Percentiles rank a stretch among this genome's conserved stretches.
Evolutionary conservation across 805 yeast species (phyloP).

Genomic region (Trichomonascus vanleenenianus): DNA sequence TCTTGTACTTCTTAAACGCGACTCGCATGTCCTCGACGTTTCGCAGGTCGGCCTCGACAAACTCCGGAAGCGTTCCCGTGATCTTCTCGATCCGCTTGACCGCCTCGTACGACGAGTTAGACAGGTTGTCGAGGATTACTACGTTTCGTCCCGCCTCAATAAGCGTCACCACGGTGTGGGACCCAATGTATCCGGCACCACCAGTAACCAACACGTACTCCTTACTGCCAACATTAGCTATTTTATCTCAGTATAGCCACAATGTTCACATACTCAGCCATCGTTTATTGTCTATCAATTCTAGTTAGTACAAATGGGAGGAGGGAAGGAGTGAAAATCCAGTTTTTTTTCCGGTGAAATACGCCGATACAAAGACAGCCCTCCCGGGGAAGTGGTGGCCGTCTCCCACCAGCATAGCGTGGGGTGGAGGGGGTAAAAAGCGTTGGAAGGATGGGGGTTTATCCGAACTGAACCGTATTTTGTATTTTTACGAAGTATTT

Average conservation of each 20-base stretch:
- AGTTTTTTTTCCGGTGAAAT: background rate
- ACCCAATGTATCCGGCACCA: slow-evolving; percentile 83
- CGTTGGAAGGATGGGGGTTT: too few species aligned
- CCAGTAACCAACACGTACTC: slow-evolving; percentile 60
- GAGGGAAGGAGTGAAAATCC: background rate
- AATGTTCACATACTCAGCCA: too few species aligned
- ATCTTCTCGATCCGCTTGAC: slow-evolving; percentile 53
- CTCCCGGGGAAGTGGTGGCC: too few species aligned
- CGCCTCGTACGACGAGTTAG: slow-evolving; percentile 61
- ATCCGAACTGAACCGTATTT: too few species aligned
- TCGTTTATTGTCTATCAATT: background rate
- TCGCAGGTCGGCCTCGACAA: slow-evolving; percentile 49
- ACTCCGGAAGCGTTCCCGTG: slow-evolving; percentile 41
- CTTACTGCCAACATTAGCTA: background rate
- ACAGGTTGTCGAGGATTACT: slow-evolving; percentile 63
- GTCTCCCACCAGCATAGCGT: too few species aligned
- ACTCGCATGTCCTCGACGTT: slow-evolving; percentile 40
- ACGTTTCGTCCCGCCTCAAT: slow-evolving; percentile 56
- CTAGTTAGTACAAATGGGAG: background rate
- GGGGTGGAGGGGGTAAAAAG: too few species aligned
- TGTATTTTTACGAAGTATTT: too few species aligned
- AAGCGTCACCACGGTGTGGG: slow-evolving; percentile 65
- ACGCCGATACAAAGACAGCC: too few species aligned
- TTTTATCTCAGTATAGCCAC: background rate
- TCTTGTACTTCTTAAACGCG: slow-evolving; percentile 42